Evolutionary conservation across 768 basidiomycete species (phyloP), one percentile per base, ranked within the genome.

Genomic region (Podaxis pistillaris): DNA sequence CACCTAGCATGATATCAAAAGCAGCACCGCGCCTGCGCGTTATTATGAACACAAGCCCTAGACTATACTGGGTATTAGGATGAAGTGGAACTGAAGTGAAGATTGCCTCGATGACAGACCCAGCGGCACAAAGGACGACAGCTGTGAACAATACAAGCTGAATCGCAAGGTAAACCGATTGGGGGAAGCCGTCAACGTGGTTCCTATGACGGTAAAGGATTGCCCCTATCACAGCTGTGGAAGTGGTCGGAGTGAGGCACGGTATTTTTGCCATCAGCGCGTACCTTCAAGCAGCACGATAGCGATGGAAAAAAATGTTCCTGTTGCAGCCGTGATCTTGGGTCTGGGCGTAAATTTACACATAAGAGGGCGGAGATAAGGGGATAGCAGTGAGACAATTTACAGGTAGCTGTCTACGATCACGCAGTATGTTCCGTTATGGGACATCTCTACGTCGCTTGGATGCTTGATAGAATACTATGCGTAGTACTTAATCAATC

Each of bases 391-490:
- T 24, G 40, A 6, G 7, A 22, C 9, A 11, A 6, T 26, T 44
- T 38, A 60, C 59, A 60, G 15, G 36, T 41, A 52, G n/a, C 52
- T 54, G 28, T 60, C 33, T 5, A 53, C 26, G 8, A 60, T 33
- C 12, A 53, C 52, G 19, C 59, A 60, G 41, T 60, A 60, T 8
- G 59, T 60, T 44, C 59, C 59, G 17, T 60, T 60, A 47, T 60
- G 59, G 13, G 51, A 53, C 24, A 60, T 17, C 30, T 53, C 28
- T 1, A 60, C 40, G n/a, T 41, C 59, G 36, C 19, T 53, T 26
- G 50, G 37, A 53, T 60, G 59, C 28, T 53, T 60, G 59, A 60
- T 53, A 11, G 38, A 22, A 28, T 53, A 41, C 59, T 60, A 19
- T 3, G 17, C n/a, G 12, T 19, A 36, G 7, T 12, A 13, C 51